Conservation (phyloP, 2,329 filamentous ascomycete genomes). For the Dothidotthia symphoricarpi region DNA sequence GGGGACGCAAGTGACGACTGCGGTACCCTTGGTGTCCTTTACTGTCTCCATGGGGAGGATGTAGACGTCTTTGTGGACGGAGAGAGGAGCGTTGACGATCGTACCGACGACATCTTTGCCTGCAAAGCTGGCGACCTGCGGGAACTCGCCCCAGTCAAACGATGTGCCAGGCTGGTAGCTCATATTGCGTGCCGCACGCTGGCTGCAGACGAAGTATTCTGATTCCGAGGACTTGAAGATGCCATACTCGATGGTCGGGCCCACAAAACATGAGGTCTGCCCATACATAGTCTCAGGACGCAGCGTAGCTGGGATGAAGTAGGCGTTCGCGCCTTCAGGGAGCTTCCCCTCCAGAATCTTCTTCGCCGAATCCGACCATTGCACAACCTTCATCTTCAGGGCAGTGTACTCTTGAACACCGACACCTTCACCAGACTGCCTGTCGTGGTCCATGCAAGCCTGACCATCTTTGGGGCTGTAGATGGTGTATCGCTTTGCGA, state of each 20-base stretch:
- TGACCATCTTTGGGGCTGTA: slow-evolving; percentile 85
- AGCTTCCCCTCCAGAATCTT: slow-evolving; percentile 73
- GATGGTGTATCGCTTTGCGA: slow-evolving; percentile 88
- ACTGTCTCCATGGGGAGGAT: slow-evolving; percentile 96
- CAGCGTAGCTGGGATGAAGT: slow-evolving; percentile 87
- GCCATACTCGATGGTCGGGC: slow-evolving; percentile 84
- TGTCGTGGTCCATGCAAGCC: slow-evolving; percentile 84
- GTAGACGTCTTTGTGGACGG: slow-evolving; percentile 73
- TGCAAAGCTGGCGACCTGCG: slow-evolving; percentile 70
- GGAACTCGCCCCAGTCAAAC: slow-evolving; percentile 70
- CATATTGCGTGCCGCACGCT: slow-evolving; percentile 89
- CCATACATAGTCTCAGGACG: slow-evolving; percentile 99
- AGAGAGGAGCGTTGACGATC: slow-evolving; percentile 85
- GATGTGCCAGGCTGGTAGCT: slow-evolving; percentile 81
- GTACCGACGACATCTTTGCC: slow-evolving; percentile 84
- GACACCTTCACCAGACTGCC: slow-evolving; percentile 76
- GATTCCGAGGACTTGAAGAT: slow-evolving; percentile 68
- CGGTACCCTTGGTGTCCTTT: slow-evolving; percentile 89
- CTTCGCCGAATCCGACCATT: slow-evolving; percentile 78
- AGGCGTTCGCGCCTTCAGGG: slow-evolving; percentile 75
- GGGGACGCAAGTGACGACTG: slow-evolving; percentile 92
- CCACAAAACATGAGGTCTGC: slow-evolving; percentile 93
- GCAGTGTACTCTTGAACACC: slow-evolving; percentile 90
- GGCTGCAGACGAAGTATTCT: slow-evolving; percentile 81
- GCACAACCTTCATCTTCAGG: slow-evolving; percentile 83